Evolutionary conservation across 2,329 filamentous ascomycete species (phyloP), one percentile per base, ranked within the genome.

Genomic region (Monilinia polystroma): DNA sequence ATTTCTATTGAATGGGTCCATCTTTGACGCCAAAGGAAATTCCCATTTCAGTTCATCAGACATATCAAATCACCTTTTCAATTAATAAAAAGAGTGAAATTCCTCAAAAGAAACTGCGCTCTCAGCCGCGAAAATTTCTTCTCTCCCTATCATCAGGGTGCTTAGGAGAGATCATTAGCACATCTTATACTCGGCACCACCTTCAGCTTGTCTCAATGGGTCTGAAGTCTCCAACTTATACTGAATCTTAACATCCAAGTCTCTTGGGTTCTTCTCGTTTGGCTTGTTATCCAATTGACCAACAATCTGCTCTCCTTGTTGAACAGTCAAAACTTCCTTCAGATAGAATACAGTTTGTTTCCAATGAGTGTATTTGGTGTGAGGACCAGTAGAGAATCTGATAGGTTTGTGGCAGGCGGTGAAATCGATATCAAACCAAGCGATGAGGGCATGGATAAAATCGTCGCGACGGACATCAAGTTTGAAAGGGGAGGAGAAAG

Each of bases 341-440:
- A 99, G 84, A 82, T 99, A 99, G 82, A 99, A 98, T 70, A 99
- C 95, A 16, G 95, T 99, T 84, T 99, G 95, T 83, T 99, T 99
- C 95, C 95, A 99, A 85, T 99, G 95, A 23, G 95, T 99, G 82
- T 98, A 98, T 82, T 97, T 98, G 74, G 94, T 96, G 81, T 98
- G 95, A 38, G 95, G 95, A 29, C 95, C 95, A 23, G 95, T 99
- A 64, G 92, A 96, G 85, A 99, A 99, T 76, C 89, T 87, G 77
- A 99, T 93, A 43, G 93, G 91, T 86, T 98, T 98, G 86, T 99
- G 95, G 86, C 95, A 98, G 68, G 93, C 93, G 63, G 91, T 91
- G 81, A 99, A 99, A 77, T 98, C 94, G 74, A 99, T 98, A 78
- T 99, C 95, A 82, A 99, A 99, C 95, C 95, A 99, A 14, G 94